Conservation (phyloP, 371 early-diverging fungal genomes). For the Smittium culicis region DNA sequence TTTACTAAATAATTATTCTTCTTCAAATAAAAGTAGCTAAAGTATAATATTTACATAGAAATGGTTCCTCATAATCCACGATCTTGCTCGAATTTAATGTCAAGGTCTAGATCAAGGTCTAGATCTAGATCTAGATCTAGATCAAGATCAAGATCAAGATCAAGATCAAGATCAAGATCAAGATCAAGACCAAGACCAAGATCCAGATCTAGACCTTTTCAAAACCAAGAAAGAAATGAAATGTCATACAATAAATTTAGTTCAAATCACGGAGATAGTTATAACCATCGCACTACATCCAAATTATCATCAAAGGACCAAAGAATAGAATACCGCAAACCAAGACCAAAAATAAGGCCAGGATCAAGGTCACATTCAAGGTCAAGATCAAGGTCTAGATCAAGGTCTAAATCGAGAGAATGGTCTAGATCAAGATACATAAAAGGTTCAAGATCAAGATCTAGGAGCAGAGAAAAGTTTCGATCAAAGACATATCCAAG, state of each 20-base stretch:
- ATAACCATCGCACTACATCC: too few species aligned
- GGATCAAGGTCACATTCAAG: not conserved
- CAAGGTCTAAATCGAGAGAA: not conserved
- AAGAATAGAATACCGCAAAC: not conserved
- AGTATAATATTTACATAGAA: too few species aligned
- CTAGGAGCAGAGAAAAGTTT: not conserved
- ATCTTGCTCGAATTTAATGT: not conserved
- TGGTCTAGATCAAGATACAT: not conserved
- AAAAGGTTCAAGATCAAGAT: constrained; percentile 1
- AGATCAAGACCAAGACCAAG: not conserved
- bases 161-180: not conserved
- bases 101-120: not conserved
- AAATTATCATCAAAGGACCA: not conserved
- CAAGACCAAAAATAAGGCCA: not conserved
- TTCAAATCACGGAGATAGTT: too few species aligned
- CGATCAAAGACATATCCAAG: too few species aligned
- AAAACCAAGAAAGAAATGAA: too few species aligned
- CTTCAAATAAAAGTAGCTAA: too few species aligned
- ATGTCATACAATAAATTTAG: too few species aligned
- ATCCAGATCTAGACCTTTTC: not conserved
- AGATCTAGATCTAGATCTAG: not conserved
- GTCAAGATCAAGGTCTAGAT: not conserved
- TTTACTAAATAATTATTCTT: too few species aligned
- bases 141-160: not conserved
- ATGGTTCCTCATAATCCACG: too few species aligned